phyloP scores from a whole-genome alignment of 768 basidiomycete species.

The Gautieria morchelliformis region DNA sequence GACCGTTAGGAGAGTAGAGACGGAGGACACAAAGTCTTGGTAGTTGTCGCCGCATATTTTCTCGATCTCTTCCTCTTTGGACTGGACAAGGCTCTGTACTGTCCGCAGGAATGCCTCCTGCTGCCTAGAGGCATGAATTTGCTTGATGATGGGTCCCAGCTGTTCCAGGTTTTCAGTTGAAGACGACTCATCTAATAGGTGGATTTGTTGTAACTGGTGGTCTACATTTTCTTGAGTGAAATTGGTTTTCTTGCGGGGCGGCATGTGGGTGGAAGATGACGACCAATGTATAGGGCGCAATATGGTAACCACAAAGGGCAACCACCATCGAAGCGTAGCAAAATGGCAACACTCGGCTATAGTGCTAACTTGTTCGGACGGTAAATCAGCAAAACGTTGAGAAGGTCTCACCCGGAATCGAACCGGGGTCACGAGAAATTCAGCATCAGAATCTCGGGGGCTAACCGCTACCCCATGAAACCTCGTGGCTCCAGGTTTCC shows the following conservation, averaged over 20 bases:
- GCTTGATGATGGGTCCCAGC: constrained; percentile 89
- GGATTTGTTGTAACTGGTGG: constrained; percentile 85
- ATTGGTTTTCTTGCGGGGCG: constrained; percentile 57
- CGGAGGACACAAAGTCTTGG: constrained; percentile 94
- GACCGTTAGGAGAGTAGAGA: constrained; percentile 92
- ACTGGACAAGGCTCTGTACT: constrained; percentile 78
- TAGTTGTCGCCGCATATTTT: constrained; percentile 94
- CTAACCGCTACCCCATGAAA: constrained; percentile 18
- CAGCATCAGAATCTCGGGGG: constrained; percentile 16
- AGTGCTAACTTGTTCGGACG: no score
- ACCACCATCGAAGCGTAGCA: no score
- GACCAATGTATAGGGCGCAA: no score
- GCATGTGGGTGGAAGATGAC: constrained; percentile 34
- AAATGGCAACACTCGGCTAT: no score
- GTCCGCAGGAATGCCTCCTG: constrained; percentile 86
- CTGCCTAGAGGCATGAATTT: constrained; percentile 78
- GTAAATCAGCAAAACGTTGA: no score
- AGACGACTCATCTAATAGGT: constrained; percentile 78
- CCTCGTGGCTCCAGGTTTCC: not conserved
- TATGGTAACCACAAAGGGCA: no score
- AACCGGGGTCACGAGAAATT: constrained; percentile 15
- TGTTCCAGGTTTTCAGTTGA: constrained; percentile 93
- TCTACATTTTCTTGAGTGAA: constrained; percentile 82
- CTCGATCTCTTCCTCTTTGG: constrained; percentile 95
- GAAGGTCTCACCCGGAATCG: constrained; percentile 15